Evolutionary conservation across 352 stramenopile species (phyloP).

Genomic region (Pythium brachiatum): DNA sequence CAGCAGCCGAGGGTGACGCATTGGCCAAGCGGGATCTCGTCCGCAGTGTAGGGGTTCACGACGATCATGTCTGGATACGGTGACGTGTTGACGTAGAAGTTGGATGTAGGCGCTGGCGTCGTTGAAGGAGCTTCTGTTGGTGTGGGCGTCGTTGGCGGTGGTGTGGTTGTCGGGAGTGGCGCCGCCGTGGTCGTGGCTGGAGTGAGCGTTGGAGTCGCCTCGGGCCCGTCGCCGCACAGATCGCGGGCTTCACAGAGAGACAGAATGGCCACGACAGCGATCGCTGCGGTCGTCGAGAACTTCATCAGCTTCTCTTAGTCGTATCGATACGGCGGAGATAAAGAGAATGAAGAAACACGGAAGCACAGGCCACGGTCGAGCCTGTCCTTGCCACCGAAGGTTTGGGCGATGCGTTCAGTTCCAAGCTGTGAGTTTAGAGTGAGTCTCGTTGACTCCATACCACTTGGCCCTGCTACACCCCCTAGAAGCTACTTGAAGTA

Average conservation of each 20-base stretch:
- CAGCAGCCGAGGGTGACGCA: not conserved
- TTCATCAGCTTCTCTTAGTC: not conserved
- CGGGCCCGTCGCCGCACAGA: not conserved
- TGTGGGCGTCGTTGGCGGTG: not conserved
- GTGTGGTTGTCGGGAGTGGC: not conserved
- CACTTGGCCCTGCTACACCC: too few relatives aligned
- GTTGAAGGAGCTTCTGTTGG: not conserved
- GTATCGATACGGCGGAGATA: too few relatives aligned
- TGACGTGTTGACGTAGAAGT: not conserved
- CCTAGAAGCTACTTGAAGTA: too few relatives aligned
- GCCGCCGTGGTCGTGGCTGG: not conserved
- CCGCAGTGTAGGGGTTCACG: not conserved
- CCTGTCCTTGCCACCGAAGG: too few relatives aligned
- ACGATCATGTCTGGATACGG: too few relatives aligned
- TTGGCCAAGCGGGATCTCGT: not conserved
- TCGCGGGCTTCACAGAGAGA: not conserved
- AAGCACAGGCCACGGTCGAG: too few relatives aligned
- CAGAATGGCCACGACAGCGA: not conserved
- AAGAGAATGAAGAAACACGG: not conserved
- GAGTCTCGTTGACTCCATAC: too few relatives aligned
- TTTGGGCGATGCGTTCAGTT: too few relatives aligned
- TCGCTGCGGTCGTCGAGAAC: not conserved
- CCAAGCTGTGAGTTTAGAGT: too few relatives aligned
- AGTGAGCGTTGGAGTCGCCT: not conserved
- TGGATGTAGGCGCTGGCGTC: not conserved